These are phyloP conservation scores for Conticribra guillardii DNA, from an alignment of 108 stramenopile genomes.

Conservation along the genomic window DNA sequence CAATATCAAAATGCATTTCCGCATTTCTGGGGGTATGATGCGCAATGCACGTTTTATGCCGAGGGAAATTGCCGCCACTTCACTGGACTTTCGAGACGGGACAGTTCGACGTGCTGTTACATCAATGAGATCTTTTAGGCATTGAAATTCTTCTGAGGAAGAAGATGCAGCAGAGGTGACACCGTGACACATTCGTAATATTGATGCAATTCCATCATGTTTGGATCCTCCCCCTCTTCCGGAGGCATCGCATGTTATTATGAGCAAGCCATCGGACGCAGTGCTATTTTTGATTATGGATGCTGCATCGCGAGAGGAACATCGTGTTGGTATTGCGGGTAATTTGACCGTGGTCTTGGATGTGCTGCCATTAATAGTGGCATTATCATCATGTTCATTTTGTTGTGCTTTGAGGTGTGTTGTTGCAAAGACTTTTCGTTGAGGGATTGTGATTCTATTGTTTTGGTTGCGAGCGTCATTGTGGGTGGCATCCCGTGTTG, in stretches of 20 bases:
- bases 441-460: too few relatives aligned
- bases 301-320: conserved; percentile 38
- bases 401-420: too few relatives aligned
- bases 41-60: conserved; percentile 38
- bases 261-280: conserved; percentile 18
- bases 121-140: conserved; percentile 27
- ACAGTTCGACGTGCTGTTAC: conserved; percentile 19
- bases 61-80: conserved; percentile 44
- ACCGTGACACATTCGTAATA: conserved; percentile 29
- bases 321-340: conserved; percentile 2
- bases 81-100: conserved; percentile 25
- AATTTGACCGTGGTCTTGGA: not conserved
- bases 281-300: conserved; percentile 22
- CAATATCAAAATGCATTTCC: conserved; percentile 26
- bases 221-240: conserved; percentile 49
- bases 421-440: too few relatives aligned
- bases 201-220: conserved; percentile 37
- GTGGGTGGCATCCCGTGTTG: too few relatives aligned
- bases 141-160: not conserved
- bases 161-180: not conserved
- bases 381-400: not conserved
- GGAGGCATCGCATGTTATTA: conserved; percentile 40
- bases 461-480: too few relatives aligned
- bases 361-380: not conserved
- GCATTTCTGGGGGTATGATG: conserved; percentile 13